Evolutionary conservation across 2,329 filamentous ascomycete genomes (phyloP).

Genomic region (Paracoccidioides brasiliensis): DNA sequence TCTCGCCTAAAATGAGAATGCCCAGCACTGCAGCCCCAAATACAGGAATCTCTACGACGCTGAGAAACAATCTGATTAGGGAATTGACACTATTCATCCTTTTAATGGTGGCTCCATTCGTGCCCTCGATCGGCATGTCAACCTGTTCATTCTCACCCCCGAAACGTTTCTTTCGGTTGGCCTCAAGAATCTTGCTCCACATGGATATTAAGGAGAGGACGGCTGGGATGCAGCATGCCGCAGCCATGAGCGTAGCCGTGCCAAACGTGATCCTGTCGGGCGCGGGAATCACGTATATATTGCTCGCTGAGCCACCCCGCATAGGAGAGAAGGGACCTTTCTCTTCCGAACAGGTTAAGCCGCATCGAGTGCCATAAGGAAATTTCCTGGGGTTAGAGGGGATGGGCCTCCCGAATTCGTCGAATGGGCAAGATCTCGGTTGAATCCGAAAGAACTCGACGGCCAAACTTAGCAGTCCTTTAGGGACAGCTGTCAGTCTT

Average conservation of each 20-base stretch:
- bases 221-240: conserved; percentile 52
- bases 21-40: conserved; percentile 47
- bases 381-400: conserved; percentile 30
- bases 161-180: conserved; percentile 43
- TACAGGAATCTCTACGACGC: conserved; percentile 43
- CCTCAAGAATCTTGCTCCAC: conserved; percentile 51
- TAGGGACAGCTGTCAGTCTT: neutral
- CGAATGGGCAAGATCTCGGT: conserved; percentile 31
- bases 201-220: conserved; percentile 49
- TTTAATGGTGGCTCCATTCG: conserved; percentile 41
- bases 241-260: conserved; percentile 46
- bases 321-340: conserved; percentile 43
- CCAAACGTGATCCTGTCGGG: conserved; percentile 45
- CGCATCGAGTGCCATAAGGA: conserved; percentile 35
- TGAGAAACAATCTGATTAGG: conserved; percentile 24
- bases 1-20: conserved; percentile 49
- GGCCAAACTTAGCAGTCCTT: conserved; percentile 47
- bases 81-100: conserved; percentile 35
- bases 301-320: conserved; percentile 42
- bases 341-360: conserved; percentile 34
- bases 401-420: conserved; percentile 28
- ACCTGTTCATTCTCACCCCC: conserved; percentile 19
- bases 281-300: conserved; percentile 50
- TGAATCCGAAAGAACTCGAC: conserved; percentile 51
- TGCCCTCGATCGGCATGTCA: conserved; percentile 37